These are phyloP conservation scores for Cairneyella variabilis DNA, from an alignment of 495 filamentous ascomycete species.

Conservation along the genomic window DNA sequence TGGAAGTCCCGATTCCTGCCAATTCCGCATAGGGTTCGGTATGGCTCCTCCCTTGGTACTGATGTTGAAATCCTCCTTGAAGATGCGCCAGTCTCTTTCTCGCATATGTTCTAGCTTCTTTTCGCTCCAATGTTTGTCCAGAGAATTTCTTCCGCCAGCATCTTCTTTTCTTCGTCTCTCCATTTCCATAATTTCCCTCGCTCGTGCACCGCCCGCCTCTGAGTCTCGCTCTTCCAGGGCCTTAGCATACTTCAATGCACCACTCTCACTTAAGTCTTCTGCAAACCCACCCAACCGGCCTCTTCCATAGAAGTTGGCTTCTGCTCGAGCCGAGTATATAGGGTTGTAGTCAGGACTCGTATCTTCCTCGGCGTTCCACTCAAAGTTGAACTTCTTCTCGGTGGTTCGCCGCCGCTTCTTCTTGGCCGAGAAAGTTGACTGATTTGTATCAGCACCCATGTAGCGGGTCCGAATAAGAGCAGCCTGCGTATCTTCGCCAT, in stretches of 20 bases:
- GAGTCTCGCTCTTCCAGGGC: conserved; percentile 74
- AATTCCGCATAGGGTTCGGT: conserved; percentile 94
- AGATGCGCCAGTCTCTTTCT: conserved; percentile 98
- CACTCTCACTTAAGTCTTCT: conserved; percentile 67
- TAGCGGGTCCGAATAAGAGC: conserved; percentile 77
- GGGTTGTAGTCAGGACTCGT: conserved; percentile 89
- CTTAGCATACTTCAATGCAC: conserved; percentile 70
- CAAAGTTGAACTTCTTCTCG: conserved; percentile 98
- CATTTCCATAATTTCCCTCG: conserved; percentile 82
- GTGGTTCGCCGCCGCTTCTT: conserved; percentile 93
- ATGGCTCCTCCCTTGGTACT: conserved; percentile 83
- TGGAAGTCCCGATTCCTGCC: conserved; percentile 82
- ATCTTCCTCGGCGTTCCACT: conserved; percentile 96
- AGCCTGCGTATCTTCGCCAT: conserved; percentile 72
- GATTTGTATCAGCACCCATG: conserved; percentile 86
- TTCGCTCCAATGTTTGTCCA: conserved; percentile 96
- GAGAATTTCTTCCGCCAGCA: conserved; percentile 56
- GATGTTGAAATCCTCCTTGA: conserved; percentile 99
- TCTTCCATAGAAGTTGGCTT: conserved; percentile 75
- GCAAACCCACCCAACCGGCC: conserved; percentile 80
- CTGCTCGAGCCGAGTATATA: conserved; percentile 70
- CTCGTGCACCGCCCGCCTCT: conserved; percentile 74
- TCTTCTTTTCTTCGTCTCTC: conserved; percentile 76
- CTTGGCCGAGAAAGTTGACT: conserved; percentile 89
- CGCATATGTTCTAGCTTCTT: conserved; percentile 96